Evolutionary conservation across 2,329 filamentous ascomycete genomes (phyloP).

Genomic region (Emmonsiellopsis sp.): DNA sequence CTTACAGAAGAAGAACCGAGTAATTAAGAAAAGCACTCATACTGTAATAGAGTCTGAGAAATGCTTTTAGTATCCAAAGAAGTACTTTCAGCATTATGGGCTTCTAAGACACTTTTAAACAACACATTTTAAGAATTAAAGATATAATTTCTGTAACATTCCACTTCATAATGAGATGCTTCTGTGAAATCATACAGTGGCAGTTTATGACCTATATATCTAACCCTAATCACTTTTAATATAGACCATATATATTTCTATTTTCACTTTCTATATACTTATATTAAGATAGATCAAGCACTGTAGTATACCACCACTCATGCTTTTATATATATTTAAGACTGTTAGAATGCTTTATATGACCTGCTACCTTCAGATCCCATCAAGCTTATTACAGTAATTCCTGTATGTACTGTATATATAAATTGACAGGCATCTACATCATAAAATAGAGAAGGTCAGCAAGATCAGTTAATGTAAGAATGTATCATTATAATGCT

Average conservation of each 20-base stretch:
- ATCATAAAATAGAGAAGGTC: too few species aligned
- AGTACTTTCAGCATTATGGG: neutral
- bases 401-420: too few species aligned
- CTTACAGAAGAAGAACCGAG: too few species aligned
- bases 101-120: neutral
- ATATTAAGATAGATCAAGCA: too few species aligned
- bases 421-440: too few species aligned
- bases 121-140: neutral
- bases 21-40: neutral
- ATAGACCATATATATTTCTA: neutral
- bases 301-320: too few species aligned
- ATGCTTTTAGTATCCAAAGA: neutral
- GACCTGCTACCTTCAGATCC: too few species aligned
- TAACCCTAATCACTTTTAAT: neutral
- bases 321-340: too few species aligned
- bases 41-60: neutral
- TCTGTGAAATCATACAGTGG: neutral
- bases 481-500: too few species aligned
- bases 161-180: neutral
- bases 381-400: too few species aligned
- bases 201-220: neutral
- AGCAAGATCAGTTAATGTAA: too few species aligned
- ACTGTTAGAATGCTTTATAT: too few species aligned
- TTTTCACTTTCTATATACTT: neutral
- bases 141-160: neutral